phyloP scores from a whole-genome alignment of 768 basidiomycete genomes.

The Collybia mongolica region DNA sequence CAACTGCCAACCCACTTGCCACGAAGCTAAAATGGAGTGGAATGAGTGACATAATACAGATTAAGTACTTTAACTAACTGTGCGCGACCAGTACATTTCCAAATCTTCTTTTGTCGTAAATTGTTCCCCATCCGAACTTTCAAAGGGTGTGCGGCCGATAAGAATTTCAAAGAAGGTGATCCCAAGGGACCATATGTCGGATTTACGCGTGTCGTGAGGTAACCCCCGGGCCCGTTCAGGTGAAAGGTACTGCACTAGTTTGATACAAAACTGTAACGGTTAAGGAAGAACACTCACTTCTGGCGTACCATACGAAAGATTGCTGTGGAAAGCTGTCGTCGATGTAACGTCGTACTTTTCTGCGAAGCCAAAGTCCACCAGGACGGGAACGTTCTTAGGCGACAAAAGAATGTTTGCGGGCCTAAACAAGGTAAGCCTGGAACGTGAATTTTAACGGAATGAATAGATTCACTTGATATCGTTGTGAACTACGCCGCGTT shows the following conservation, averaged over 20 bases:
- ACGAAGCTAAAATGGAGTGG: conserved; percentile 43
- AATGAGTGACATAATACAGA: not conserved
- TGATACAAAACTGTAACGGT: not conserved
- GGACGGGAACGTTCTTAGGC: conserved; percentile 72
- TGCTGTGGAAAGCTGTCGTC: conserved; percentile 72
- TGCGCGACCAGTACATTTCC: conserved; percentile 84
- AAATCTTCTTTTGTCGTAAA: conserved; percentile 79
- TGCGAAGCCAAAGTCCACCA: conserved; percentile 97
- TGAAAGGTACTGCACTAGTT: conserved; percentile 69
- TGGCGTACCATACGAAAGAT: conserved; percentile 87
- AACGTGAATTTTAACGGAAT: conserved; percentile 1
- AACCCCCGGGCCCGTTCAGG: conserved; percentile 89
- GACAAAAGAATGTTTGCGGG: conserved; percentile 94
- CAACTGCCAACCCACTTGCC: conserved; percentile 89
- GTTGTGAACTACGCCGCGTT: conserved; percentile 84
- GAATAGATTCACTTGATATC: conserved; percentile 79
- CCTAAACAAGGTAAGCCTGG: conserved; percentile 33
- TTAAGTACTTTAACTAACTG: conserved; percentile 39
- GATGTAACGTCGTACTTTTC: conserved; percentile 74
- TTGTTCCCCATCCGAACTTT: conserved; percentile 75
- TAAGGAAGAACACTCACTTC: conserved; percentile 50
- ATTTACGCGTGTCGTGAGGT: conserved; percentile 91
- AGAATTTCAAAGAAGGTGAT: conserved; percentile 95
- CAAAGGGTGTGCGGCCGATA: conserved; percentile 90
- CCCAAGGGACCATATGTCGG: conserved; percentile 84